Evolutionary conservation across 2,329 filamentous ascomycete species (phyloP).

Genomic region (Zymoseptoria passerinii): DNA sequence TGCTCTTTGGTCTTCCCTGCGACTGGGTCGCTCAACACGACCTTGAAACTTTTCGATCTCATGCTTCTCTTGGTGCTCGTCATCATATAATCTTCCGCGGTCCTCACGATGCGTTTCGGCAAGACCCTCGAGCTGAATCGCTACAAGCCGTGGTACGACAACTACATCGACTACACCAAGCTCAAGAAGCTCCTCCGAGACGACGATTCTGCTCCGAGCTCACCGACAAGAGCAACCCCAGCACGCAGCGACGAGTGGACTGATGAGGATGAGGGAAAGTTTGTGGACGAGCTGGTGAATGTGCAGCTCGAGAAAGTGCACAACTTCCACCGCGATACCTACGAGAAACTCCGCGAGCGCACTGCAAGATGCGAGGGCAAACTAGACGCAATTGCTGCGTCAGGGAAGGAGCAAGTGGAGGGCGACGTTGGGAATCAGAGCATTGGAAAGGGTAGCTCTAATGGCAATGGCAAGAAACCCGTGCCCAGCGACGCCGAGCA

Average conservation of each 20-base stretch:
- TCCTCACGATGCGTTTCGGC: conserved; percentile 74
- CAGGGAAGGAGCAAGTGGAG: conserved; percentile 21
- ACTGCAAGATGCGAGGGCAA: conserved; percentile 61
- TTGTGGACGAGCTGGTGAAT: conserved; percentile 92
- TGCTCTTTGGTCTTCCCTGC: neutral
- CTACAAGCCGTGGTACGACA: conserved; percentile 80
- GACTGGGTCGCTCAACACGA: neutral
- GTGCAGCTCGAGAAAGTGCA: conserved; percentile 92
- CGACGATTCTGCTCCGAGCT: conserved; percentile 37
- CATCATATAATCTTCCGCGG: neutral
- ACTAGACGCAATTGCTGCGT: conserved; percentile 49
- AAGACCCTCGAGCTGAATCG: conserved; percentile 72
- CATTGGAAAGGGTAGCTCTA: conserved; percentile 1
- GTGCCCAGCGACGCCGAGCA: conserved; percentile 35
- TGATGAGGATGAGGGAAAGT: conserved; percentile 83
- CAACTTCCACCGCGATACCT: conserved; percentile 74
- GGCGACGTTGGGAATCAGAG: conserved; percentile 21
- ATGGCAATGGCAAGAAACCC: conserved; percentile 29
- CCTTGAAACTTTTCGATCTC: neutral
- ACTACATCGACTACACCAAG: conserved; percentile 94
- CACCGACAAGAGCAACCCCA: conserved; percentile 38
- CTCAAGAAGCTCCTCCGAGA: conserved; percentile 85
- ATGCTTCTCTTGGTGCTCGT: neutral
- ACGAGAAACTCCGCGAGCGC: conserved; percentile 72
- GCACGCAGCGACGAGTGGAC: conserved; percentile 67